A percentile compares a stretch with the other conserved stretches of the same genome.
phyloP scores from a whole-genome alignment of 441 rosid species.

The Omphalea diandra region DNA sequence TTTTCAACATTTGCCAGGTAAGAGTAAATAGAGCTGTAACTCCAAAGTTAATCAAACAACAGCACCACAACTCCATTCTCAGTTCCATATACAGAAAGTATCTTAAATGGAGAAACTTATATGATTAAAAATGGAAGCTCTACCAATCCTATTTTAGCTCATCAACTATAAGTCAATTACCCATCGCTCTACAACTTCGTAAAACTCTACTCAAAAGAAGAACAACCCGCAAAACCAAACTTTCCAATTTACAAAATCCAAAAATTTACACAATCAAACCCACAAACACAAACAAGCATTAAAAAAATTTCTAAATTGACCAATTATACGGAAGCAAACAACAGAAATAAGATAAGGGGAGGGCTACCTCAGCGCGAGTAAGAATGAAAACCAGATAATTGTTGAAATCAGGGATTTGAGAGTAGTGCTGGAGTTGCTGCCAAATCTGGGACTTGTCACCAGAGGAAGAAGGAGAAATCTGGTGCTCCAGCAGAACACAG shows the following conservation, averaged over 20 bases:
- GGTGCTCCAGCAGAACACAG: constrained; percentile 78
- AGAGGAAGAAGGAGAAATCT: constrained; percentile 83
- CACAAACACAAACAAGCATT: too few relatives aligned
- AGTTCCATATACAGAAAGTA: neutral
- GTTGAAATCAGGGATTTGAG: constrained; percentile 95
- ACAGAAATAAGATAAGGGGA: neutral
- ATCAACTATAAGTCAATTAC: neutral
- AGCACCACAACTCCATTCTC: neutral
- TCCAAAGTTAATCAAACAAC: neutral
- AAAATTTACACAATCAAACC: constrained; percentile 3
- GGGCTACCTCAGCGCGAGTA: constrained; percentile 73
- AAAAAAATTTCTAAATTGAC: constrained; percentile 4
- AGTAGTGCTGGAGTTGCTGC: constrained; percentile 90
- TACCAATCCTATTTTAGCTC: neutral
- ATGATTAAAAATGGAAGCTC: neutral
- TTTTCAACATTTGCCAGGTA: neutral
- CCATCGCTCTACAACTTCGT: neutral
- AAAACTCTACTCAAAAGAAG: constrained; percentile 12
- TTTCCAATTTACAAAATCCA: neutral
- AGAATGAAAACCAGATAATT: constrained; percentile 93
- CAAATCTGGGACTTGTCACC: constrained; percentile 94
- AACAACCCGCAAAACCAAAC: constrained; percentile 6
- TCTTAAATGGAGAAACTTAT: neutral
- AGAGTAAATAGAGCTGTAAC: neutral
- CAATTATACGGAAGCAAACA: constrained; percentile 14